Evolutionary conservation across 2,329 filamentous ascomycete genomes (phyloP), one percentile per base, ranked within the genome.

Genomic region (Dactylellina cionopaga): DNA sequence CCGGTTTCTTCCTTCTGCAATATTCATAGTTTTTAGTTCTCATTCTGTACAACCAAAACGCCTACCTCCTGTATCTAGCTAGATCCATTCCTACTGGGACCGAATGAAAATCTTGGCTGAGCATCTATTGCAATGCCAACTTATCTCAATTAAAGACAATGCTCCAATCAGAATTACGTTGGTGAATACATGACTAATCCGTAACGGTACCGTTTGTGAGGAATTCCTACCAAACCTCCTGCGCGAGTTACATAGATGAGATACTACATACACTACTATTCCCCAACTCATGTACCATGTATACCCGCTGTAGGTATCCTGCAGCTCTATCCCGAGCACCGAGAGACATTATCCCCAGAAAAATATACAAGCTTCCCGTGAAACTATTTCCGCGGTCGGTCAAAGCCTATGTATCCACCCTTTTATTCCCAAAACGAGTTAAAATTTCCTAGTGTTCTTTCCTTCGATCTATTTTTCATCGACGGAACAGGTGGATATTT

Each of bases 21-120:
- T 27, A 43, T 25, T 35, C 35, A 44, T 24, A 33, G 17, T 37
- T 65, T 46, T 37, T 41, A 17, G 47, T 52, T 24, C n/a, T 51
- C 24, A 17, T 43, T 64, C 46, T 72, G 68, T 65, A 72, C 25
- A 44, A 72, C 55, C 59, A 65, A 54, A 46, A 17, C 19, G 33
- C 24, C 29, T 47, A 10, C 49, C 41, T 58, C 51, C 44, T 72
- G 68, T 72, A 72, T 65, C 41, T 72, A 71, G 66, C 44, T 43
- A 55, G 44, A 65, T 47, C 25, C 43, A 58, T n/a, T n/a, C 66
- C 54, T 41, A 64, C 15, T 17, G 46, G 59, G 51, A 65, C n/a
- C 41, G 46, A 72, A 72, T 60, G 44, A 65, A 72, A 44, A 13
- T 11, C 13, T 52, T 29, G 44, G 49, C 52, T 39, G 33, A 27